A percentile compares a stretch with the other conserved stretches of the same genome.
Evolutionary conservation across 805 yeast genomes (phyloP).

Genomic region (Metschnikowia matae): DNA sequence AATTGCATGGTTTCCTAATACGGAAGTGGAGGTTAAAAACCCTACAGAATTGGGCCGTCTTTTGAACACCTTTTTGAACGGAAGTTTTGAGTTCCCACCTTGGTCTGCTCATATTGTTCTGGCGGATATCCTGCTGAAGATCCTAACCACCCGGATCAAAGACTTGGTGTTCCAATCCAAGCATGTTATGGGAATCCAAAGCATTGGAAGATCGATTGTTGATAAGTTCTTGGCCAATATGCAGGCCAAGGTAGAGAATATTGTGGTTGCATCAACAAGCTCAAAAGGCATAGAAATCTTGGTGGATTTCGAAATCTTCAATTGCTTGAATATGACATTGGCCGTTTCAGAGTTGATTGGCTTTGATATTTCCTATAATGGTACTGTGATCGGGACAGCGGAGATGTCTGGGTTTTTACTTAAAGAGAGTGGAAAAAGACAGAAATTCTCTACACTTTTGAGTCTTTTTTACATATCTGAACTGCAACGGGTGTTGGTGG

Average conservation of each 20-base stretch:
- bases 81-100: neutral
- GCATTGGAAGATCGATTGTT: neutral
- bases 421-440: conserved; percentile 10
- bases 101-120: neutral
- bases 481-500: conserved; percentile 9
- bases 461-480: conserved; percentile 11
- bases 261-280: conserved; percentile 27
- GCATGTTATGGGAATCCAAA: neutral
- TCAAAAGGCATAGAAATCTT: conserved; percentile 21
- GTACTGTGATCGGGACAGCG: conserved; percentile 30
- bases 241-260: conserved; percentile 6
- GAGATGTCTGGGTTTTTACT: conserved; percentile 22
- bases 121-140: neutral
- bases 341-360: conserved; percentile 22
- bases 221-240: neutral
- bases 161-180: neutral
- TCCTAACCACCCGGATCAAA: neutral
- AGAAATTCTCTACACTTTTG: conserved; percentile 20
- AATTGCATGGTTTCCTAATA: neutral
- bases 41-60: neutral
- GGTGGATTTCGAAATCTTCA: conserved; percentile 28
- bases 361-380: conserved; percentile 29
- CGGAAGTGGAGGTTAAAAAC: neutral
- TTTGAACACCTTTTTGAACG: neutral
- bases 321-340: conserved; percentile 28